A percentile compares a stretch with the other conserved stretches of the same genome.
Evolutionary conservation across 2,329 filamentous ascomycete species (phyloP).

Genomic region (Leptographium procerum): DNA sequence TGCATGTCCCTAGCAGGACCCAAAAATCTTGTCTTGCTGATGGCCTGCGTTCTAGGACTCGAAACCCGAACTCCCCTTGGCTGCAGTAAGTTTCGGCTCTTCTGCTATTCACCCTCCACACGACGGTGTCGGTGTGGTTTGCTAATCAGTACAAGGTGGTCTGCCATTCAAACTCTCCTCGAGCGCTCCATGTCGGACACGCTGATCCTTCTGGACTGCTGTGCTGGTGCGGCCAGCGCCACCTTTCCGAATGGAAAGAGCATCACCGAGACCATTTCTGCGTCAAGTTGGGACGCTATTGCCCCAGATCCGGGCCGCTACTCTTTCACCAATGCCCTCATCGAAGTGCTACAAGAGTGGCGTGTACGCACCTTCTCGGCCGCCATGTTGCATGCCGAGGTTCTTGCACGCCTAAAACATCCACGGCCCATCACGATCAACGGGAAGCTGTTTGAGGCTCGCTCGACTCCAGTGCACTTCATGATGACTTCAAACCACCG

Average conservation of each 20-base stretch:
- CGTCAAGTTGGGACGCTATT: constrained; percentile 50
- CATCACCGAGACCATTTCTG: constrained; percentile 51
- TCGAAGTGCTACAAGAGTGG: constrained; percentile 49
- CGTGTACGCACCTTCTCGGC: constrained; percentile 42
- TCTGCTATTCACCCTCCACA: not conserved
- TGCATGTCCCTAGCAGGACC: not conserved
- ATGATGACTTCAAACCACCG: constrained; percentile 53
- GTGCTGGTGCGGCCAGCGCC: constrained; percentile 47
- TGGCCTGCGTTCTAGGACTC: constrained; percentile 24
- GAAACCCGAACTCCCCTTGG: constrained; percentile 40
- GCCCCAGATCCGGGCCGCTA: constrained; percentile 48
- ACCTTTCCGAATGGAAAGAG: constrained; percentile 47
- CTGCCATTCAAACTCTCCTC: constrained; percentile 46
- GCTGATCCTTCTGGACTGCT: constrained; percentile 47
- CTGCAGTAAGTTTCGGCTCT: constrained; percentile 31
- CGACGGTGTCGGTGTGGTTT: too few relatives aligned
- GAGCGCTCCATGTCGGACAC: constrained; percentile 47
- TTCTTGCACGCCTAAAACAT: constrained; percentile 48
- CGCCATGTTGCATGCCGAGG: constrained; percentile 49
- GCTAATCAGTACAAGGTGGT: constrained; percentile 31
- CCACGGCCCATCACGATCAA: constrained; percentile 46
- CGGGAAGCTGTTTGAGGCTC: constrained; percentile 44
- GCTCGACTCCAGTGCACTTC: constrained; percentile 49
- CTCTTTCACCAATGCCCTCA: constrained; percentile 47
- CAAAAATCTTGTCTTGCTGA: not conserved